Conservation (phyloP, 2,329 filamentous ascomycete species). For the Trichoderma arundinaceum region DNA sequence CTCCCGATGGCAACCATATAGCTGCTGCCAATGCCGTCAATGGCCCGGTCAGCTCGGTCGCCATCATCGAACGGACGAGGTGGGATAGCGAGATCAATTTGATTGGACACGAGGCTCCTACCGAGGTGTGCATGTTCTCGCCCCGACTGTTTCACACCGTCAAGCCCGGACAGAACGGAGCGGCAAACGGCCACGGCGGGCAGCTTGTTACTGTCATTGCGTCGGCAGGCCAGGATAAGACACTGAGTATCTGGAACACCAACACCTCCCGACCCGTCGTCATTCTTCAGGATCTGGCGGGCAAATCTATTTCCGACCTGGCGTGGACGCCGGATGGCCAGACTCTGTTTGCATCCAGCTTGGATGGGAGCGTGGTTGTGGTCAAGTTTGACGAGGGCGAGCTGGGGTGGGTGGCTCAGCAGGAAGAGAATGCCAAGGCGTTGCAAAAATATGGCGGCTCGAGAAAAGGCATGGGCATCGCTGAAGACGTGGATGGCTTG, state of each 20-base stretch:
- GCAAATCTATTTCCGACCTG: conserved; percentile 92
- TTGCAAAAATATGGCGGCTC: conserved; percentile 91
- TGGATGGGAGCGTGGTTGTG: conserved; percentile 87
- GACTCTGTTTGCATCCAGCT: conserved; percentile 81
- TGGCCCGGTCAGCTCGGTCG: conserved; percentile 94
- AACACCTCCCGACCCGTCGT: conserved; percentile 90
- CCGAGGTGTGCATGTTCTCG: conserved; percentile 97
- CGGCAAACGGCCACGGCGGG: conserved; percentile 51
- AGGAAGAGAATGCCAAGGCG: conserved; percentile 90
- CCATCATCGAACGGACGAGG: conserved; percentile 86
- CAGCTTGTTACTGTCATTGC: conserved; percentile 88
- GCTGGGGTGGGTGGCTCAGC: conserved; percentile 82
- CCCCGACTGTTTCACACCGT: conserved; percentile 83
- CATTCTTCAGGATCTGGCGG: conserved; percentile 84
- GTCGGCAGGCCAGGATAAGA: conserved; percentile 95
- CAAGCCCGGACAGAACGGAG: conserved; percentile 63
- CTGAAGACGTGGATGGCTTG: conserved; percentile 89
- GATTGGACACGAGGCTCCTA: conserved; percentile 95
- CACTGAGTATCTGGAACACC: conserved; percentile 96
- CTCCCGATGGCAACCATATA: conserved; percentile 94
- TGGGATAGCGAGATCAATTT: conserved; percentile 98
- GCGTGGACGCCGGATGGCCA: conserved; percentile 93
- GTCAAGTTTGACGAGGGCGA: conserved; percentile 85
- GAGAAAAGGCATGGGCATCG: conserved; percentile 82
- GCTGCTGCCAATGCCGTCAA: conserved; percentile 97